These are phyloP conservation scores for Diutina neorugosa DNA, from an alignment of 1,139 yeast genomes.

Conservation along the genomic window DNA sequence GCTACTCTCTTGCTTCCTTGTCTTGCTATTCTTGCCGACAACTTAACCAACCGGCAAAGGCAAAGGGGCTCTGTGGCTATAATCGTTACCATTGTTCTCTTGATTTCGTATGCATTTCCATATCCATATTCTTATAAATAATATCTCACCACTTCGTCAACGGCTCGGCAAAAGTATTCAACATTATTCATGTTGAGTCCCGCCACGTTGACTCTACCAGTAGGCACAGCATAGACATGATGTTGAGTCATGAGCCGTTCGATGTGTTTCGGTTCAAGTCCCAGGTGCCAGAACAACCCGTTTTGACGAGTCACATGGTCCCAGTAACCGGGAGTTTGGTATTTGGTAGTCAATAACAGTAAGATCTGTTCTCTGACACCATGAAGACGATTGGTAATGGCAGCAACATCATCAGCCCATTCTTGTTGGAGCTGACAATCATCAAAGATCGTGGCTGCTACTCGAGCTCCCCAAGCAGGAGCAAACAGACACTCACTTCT, in stretches of 20 bases:
- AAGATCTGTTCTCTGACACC: constrained; percentile 17
- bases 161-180: constrained; percentile 21
- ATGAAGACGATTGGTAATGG: constrained; percentile 19
- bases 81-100: no score
- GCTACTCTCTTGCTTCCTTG: no score
- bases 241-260: constrained; percentile 18
- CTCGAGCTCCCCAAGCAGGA: constrained; percentile 34
- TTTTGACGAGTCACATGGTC: constrained; percentile 21
- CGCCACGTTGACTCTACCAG: constrained; percentile 33
- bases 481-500: constrained; percentile 32
- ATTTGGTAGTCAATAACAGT: constrained; percentile 15
- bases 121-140: no score
- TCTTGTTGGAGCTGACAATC: constrained; percentile 13
- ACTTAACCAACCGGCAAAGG: no score
- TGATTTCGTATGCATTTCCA: background rate
- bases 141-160: constrained; percentile 29
- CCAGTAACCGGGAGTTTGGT: constrained; percentile 34
- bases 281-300: constrained; percentile 35
- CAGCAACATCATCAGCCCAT: constrained; percentile 26
- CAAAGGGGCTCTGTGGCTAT: no score
- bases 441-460: constrained; percentile 17
- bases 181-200: constrained; percentile 27
- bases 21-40: no score
- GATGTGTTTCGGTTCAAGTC: constrained; percentile 23
- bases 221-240: constrained; percentile 25